phyloP scores from a whole-genome alignment of 441 rosid species.

The Erodium moschatum region DNA sequence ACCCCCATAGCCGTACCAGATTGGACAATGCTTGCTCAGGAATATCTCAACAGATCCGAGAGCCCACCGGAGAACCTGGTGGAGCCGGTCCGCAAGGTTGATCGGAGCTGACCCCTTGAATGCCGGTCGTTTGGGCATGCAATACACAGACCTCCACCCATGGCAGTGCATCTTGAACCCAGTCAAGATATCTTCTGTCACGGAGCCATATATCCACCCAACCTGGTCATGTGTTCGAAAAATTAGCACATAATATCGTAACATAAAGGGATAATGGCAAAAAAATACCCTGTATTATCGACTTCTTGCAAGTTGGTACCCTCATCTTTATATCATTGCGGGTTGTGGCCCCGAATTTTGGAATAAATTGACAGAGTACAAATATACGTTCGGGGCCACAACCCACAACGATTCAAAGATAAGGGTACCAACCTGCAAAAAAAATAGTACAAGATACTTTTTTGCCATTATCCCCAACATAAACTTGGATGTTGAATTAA shows the following conservation, averaged over 20 bases:
- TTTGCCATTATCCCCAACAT: too few species aligned
- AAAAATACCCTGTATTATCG: too few species aligned
- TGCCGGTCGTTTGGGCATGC: conserved; percentile 72
- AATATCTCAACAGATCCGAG: conserved; percentile 93
- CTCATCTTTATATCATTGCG: too few species aligned
- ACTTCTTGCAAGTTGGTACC: too few species aligned
- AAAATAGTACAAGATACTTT: too few species aligned
- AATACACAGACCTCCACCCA: conserved; percentile 96
- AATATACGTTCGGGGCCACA: too few species aligned
- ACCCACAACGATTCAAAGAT: too few species aligned
- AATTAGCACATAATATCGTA: neutral
- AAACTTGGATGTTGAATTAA: neutral
- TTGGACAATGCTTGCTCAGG: conserved; percentile 89
- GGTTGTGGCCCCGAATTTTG: too few species aligned
- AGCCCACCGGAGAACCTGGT: conserved; percentile 98
- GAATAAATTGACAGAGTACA: too few species aligned
- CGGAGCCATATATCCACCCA: conserved; percentile 98
- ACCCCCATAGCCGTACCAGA: conserved; percentile 94
- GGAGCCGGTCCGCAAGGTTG: conserved; percentile 92
- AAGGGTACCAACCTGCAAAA: too few species aligned
- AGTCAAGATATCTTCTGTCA: conserved; percentile 92
- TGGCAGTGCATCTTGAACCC: conserved; percentile 99
- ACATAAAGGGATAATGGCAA: too few species aligned
- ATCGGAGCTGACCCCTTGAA: conserved; percentile 98
- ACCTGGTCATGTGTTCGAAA: conserved; percentile 34